These are phyloP conservation scores for Dillenia turbinata DNA, from an alignment of 164 flowering plant genomes.

Conservation along the genomic window DNA sequence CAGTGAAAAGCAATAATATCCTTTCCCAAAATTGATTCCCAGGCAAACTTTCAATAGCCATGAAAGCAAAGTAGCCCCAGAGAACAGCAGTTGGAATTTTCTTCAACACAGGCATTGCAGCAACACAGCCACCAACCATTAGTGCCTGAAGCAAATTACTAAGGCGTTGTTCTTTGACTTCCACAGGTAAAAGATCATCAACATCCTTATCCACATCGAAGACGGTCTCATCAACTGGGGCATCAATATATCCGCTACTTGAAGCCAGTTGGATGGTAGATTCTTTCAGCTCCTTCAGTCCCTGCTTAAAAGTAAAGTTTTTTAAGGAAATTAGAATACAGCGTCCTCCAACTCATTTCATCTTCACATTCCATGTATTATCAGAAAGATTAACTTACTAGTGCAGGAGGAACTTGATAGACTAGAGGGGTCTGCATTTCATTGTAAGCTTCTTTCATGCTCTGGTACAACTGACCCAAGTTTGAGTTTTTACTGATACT, in stretches of 20 bases:
- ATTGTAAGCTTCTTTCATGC: conserved; percentile 85
- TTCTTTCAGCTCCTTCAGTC: conserved; percentile 83
- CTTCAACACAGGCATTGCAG: conserved; percentile 92
- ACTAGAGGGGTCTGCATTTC: conserved; percentile 94
- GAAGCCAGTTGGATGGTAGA: conserved; percentile 76
- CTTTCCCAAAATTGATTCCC: conserved; percentile 99
- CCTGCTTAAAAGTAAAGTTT: conserved; percentile 39
- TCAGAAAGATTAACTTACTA: conserved; percentile 33
- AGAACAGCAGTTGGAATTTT: conserved; percentile 93
- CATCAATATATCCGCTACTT: conserved; percentile 66
- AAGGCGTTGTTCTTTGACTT: conserved; percentile 90
- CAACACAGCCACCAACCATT: conserved; percentile 87
- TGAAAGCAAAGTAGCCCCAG: conserved; percentile 98
- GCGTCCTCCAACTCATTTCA: background rate
- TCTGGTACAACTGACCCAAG: conserved; percentile 72
- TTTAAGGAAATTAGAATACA: background rate
- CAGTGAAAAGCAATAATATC: conserved; percentile 77
- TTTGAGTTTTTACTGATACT: conserved; percentile 67
- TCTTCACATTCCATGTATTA: background rate
- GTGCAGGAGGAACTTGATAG: conserved; percentile 61
- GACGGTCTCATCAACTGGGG: conserved; percentile 80
- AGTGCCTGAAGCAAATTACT: conserved; percentile 90
- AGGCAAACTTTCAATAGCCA: conserved; percentile 98
- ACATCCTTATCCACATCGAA: conserved; percentile 90
- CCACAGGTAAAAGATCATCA: conserved; percentile 87